Evolutionary conservation across 2,329 filamentous ascomycete genomes (phyloP), one percentile per base, ranked within the genome.

Genomic region (Purpureocillium takamizusanense): DNA sequence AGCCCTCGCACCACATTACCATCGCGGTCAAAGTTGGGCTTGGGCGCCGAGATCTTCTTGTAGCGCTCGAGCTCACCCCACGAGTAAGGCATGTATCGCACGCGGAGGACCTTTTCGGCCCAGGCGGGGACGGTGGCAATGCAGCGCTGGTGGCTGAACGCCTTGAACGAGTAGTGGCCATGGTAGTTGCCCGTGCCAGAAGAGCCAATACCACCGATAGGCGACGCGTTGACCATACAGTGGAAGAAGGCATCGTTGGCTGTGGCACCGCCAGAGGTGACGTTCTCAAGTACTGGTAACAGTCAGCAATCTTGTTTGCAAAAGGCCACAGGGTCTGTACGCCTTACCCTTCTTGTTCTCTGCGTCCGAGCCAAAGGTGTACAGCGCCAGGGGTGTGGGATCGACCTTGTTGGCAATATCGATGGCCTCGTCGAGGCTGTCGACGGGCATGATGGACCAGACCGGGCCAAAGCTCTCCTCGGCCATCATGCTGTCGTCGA

Each of bases 391-490:
- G 0, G 92, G 89, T 1, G 89, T 95, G 37, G 80, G 74, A 60
- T 94, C 81, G 35, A 95, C 76, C 39, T 75, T 66, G 59, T 94
- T 90, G 44, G 86, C 86, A 46, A 88, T 77, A 30, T 71, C 72
- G 57, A 97, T 88, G 36, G 89, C 90, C 52, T 94, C 78, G 47
- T 94, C 85, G n/a, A 95, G 69, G 50, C 78, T 73, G 46, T 86
- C 75, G 39, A 87, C 82, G 0, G 87, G 74, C 38, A 94, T 66
- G 45, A 97, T 78, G 45, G 86, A 81, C 49, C 94, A 87, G 42
- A 95, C 72, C n/a, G 92, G 92, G 7, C 90, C 92, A 56, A 98
- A 98, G 32, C 81, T 86, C 66, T 98, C 92, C 46, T 94, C 78
- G 17, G 67, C 65, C 54, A 95, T 74, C 61, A 95, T 76, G 62